Percentiles rank a stretch among this genome's conserved stretches.
Conservation (phyloP, 225 moss, liverwort and hornwort genomes). For the Sphagnum contortum region DNA sequence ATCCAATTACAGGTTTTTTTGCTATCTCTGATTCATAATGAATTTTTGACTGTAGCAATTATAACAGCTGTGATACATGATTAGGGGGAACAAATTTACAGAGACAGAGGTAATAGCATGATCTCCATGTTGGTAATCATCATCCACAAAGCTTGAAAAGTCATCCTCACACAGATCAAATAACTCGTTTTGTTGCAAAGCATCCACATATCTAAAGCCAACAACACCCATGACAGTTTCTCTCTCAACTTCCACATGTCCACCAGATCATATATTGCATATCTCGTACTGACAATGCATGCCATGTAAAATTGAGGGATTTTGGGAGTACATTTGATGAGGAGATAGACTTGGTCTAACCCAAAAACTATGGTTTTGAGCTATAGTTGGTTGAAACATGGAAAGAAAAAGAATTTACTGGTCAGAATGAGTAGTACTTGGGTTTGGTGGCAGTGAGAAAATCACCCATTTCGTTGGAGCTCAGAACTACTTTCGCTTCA, state of each 20-base stretch:
- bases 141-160: conserved; percentile 70
- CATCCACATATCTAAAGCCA: conserved; percentile 71
- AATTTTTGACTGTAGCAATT: too few relatives aligned
- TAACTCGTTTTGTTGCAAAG: conserved; percentile 83
- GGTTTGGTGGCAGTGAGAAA: conserved; percentile 33
- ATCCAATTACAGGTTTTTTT: too few relatives aligned
- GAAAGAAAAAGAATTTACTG: too few relatives aligned
- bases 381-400: too few relatives aligned
- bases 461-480: conserved; percentile 14
- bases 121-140: conserved; percentile 77
- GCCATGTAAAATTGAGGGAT: too few relatives aligned
- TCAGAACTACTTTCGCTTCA: conserved; percentile 15
- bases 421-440: too few relatives aligned
- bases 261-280: conserved; percentile 12
- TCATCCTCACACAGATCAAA: conserved; percentile 95
- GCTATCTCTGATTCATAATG: too few relatives aligned
- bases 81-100: conserved; percentile 9
- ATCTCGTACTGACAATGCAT: too few relatives aligned
- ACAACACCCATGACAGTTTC: not conserved
- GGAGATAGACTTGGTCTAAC: too few relatives aligned
- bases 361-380: too few relatives aligned
- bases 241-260: conserved; percentile 13
- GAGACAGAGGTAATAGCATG: conserved; percentile 52
- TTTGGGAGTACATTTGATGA: too few relatives aligned
- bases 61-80: too few relatives aligned